phyloP scores from a whole-genome alignment of 345 rosid species.

The Passiflora organensis region DNA sequence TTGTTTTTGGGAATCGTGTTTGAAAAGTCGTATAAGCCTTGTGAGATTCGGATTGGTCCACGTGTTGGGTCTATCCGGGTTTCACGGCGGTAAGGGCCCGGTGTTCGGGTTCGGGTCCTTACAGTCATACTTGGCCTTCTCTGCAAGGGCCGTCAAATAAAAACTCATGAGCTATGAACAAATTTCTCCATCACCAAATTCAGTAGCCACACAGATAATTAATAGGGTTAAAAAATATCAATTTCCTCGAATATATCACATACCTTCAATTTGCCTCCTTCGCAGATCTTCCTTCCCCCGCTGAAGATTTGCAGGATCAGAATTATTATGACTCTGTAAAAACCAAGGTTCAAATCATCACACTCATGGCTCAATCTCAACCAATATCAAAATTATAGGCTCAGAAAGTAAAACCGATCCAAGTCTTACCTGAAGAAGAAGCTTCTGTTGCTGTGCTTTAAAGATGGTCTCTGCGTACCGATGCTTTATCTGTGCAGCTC shows the following conservation, averaged over 20 bases:
- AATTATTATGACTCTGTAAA: slow-evolving; percentile 62
- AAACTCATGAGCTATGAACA: not conserved
- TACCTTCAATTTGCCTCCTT: too few relatives aligned
- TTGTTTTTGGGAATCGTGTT: too few relatives aligned
- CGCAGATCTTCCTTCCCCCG: slow-evolving; percentile 61
- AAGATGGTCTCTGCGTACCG: slow-evolving; percentile 73
- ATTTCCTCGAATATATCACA: too few relatives aligned
- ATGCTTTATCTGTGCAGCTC: slow-evolving; percentile 66
- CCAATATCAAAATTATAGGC: too few relatives aligned
- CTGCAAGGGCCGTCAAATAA: slow-evolving; percentile 42
- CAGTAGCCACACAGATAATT: too few relatives aligned
- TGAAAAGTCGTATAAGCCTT: too few relatives aligned
- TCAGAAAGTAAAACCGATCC: not conserved
- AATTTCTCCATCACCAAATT: too few relatives aligned
- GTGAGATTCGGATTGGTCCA: too few relatives aligned
- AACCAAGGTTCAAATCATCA: not conserved
- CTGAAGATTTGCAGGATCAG: slow-evolving; percentile 49
- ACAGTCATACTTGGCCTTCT: slow-evolving; percentile 58
- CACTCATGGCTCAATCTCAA: not conserved
- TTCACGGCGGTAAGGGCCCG: too few relatives aligned
- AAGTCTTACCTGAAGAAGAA: slow-evolving; percentile 55
- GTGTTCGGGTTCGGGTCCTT: too few relatives aligned
- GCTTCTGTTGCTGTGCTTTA: slow-evolving; percentile 62
- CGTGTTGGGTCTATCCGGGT: too few relatives aligned
- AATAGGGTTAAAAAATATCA: slow-evolving; percentile 38